Conservation (phyloP, 352 stramenopile species). For the Pythium folliculosum region DNA sequence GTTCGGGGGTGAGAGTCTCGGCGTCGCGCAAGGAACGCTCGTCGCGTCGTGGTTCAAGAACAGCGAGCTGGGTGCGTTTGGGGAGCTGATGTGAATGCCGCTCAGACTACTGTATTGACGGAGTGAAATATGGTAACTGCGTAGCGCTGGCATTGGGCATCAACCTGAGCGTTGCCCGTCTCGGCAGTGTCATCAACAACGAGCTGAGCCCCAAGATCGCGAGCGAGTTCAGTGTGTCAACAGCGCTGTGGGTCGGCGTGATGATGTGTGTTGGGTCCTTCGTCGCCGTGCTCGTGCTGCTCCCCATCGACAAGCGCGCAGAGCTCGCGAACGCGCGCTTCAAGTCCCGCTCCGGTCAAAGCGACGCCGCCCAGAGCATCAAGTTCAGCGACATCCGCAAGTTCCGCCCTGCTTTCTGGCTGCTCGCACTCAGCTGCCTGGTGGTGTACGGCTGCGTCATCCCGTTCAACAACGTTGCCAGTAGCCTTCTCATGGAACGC, state of each 20-base stretch:
- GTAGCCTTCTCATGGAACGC: slow-evolving; percentile 90
- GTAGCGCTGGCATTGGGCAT: slow-evolving; percentile 90
- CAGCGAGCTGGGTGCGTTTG: slow-evolving; percentile 71
- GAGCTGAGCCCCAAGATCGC: slow-evolving; percentile 84
- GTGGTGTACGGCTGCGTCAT: slow-evolving; percentile 94
- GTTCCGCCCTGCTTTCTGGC: slow-evolving; percentile 87
- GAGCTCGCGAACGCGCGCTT: slow-evolving; percentile 31
- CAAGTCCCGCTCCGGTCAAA: slow-evolving; percentile 12
- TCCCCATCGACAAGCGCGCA: slow-evolving; percentile 77
- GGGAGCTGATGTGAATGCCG: neutral
- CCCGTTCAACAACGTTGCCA: slow-evolving; percentile 94
- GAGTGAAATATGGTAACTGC: neutral
- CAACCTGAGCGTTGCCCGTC: slow-evolving; percentile 88
- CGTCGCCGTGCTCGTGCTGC: slow-evolving; percentile 69
- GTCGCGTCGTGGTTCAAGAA: slow-evolving; percentile 93
- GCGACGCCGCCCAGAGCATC: slow-evolving; percentile 50
- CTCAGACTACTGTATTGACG: neutral
- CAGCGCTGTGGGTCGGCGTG: slow-evolving; percentile 86
- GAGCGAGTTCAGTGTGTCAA: slow-evolving; percentile 53
- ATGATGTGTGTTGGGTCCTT: slow-evolving; percentile 79
- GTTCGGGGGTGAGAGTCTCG: slow-evolving; percentile 91
- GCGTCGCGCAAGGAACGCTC: slow-evolving; percentile 89
- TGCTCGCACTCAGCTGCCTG: slow-evolving; percentile 89
- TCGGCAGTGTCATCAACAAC: slow-evolving; percentile 94
- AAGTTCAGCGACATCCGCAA: slow-evolving; percentile 75